Evolutionary conservation across 306 rosid genomes (phyloP).

Genomic region (Quercus robur): DNA sequence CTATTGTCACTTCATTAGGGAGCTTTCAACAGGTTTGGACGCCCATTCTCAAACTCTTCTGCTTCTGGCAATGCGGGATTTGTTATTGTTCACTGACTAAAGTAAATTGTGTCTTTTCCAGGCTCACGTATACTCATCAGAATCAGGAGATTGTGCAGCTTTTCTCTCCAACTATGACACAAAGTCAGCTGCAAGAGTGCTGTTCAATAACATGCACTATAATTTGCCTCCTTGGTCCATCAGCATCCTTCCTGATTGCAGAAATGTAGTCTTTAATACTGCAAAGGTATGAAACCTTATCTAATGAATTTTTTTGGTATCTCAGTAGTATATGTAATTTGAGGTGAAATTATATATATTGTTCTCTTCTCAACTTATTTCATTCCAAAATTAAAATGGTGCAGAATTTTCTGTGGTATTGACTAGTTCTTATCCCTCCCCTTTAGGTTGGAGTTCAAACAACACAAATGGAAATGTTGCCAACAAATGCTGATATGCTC

Average conservation of each 20-base stretch:
- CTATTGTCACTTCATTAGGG: constrained; percentile 81
- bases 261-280: constrained; percentile 86
- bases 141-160: constrained; percentile 88
- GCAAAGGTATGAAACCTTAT: constrained; percentile 64
- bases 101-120: constrained; percentile 30
- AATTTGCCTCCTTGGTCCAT: constrained; percentile 97
- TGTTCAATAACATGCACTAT: constrained; percentile 98
- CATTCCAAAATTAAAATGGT: constrained; percentile 1
- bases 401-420: constrained; percentile 8
- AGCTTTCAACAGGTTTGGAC: constrained; percentile 79
- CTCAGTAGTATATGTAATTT: constrained; percentile 3
- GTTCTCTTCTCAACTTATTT: constrained; percentile 5
- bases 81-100: constrained; percentile 27
- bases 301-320: constrained; percentile 10
- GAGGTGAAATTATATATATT: constrained; percentile 1
- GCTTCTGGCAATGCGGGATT: neutral
- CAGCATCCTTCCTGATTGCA: constrained; percentile 94
- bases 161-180: constrained; percentile 82
- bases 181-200: constrained; percentile 70
- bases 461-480: constrained; percentile 90
- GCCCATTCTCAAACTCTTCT: neutral
- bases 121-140: constrained; percentile 80
- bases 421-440: constrained; percentile 13
- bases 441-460: constrained; percentile 97
- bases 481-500: constrained; percentile 57